Base-by-base conservation (phyloP, 2,329 filamentous ascomycete species). In the Penicillium sp. region DNA sequence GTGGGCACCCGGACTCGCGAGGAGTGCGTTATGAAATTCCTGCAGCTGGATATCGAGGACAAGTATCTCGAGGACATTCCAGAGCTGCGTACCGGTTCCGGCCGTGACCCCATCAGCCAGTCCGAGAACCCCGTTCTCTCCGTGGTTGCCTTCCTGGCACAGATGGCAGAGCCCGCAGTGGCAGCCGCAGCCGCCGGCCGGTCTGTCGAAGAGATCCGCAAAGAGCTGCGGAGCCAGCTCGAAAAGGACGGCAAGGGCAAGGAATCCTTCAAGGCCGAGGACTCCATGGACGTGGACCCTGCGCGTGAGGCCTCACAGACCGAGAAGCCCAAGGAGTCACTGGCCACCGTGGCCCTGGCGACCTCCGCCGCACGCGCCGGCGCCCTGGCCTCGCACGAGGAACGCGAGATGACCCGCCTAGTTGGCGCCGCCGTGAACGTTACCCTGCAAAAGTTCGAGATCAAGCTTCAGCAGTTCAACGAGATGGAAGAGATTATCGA, bases 61-160 rank as follows among this genome's bases (percentile, higher is more conserved):
- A 94, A 95, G 67, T 98, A 96, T 63, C 76, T 96, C 8, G 90
- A 97, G 60, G 82, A 88, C 6, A 84, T 91, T 60, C 76, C 78
- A 6, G 69, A 73, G 35, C 74, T 93, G 28, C 85, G 86, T 27
- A 79, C 82, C 46, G 79, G 88, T 42, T 80, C 85, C 49, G 90
- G 90, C 7, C 84, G 89, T 51, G 78, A 95, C 37, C 93, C 93
- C 0, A 93, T 97, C 68, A 90, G 82, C 66, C 88, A 95, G 65
- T 84, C 87, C 11, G 93, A 98, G 62, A 98, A 97, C 68, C 91
- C 94, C 0, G 88, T 98, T 53, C 85, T 98, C 80, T 95, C 90
- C 16, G 93, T 97, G 2, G 87, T 98, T 58, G 87, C 87, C 44
- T 98, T 96, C 75, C 77, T 98, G 9, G 91, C 91, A 40, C 87